Percentiles rank a stretch among this genome's conserved stretches.
phyloP scores from a whole-genome alignment of 2,329 filamentous ascomycete species.

The Chalaropsis ovoidea region DNA sequence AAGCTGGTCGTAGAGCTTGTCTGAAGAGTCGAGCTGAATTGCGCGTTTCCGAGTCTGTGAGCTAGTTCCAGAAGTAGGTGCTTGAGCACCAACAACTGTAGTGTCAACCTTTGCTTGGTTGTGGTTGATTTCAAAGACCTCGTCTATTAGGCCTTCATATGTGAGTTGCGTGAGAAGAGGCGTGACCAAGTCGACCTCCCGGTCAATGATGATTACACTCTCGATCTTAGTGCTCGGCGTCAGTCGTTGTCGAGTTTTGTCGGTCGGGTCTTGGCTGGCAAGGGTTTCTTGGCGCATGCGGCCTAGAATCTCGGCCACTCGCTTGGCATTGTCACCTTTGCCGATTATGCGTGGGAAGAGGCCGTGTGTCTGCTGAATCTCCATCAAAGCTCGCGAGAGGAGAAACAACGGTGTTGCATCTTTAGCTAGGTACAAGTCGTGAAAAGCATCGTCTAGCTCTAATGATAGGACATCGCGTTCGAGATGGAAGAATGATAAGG shows the following conservation, averaged over 20 bases:
- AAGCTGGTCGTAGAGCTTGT: constrained; percentile 78
- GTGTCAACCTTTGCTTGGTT: constrained; percentile 91
- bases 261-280: constrained; percentile 63
- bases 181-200: constrained; percentile 88
- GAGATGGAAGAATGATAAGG: constrained; percentile 80
- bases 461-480: constrained; percentile 86
- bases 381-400: constrained; percentile 85
- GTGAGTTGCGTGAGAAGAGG: constrained; percentile 88
- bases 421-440: constrained; percentile 78
- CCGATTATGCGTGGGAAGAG: constrained; percentile 90
- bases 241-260: constrained; percentile 53
- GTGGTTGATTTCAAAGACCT: constrained; percentile 81
- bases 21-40: constrained; percentile 76
- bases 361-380: constrained; percentile 80
- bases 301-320: constrained; percentile 72
- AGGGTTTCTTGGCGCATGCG: constrained; percentile 86
- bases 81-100: constrained; percentile 64
- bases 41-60: constrained; percentile 66
- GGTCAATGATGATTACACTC: constrained; percentile 87
- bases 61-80: constrained; percentile 50
- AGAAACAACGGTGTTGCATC: constrained; percentile 86
- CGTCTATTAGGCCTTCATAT: constrained; percentile 91
- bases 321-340: constrained; percentile 89
- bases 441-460: constrained; percentile 77
- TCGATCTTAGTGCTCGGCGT: constrained; percentile 82